These are phyloP conservation scores for Lobosporangium transversale DNA, from an alignment of 192 early-diverging fungal species.

Conservation along the genomic window DNA sequence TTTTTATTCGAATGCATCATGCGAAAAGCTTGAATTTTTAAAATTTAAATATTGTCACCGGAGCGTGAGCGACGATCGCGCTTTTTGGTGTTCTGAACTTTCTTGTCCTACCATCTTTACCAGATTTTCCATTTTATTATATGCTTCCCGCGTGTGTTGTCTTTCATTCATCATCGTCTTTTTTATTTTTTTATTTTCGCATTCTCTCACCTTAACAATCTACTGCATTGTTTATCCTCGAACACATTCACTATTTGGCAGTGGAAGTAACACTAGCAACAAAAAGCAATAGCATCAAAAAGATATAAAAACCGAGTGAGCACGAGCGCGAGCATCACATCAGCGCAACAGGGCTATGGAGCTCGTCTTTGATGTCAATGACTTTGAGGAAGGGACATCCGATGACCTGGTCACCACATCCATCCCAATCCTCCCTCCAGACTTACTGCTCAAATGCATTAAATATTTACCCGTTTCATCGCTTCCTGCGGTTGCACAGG, in stretches of 20 bases:
- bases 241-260: no score
- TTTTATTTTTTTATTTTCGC: background rate
- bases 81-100: no score
- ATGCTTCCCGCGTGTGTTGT: background rate
- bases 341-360: constrained; percentile 33
- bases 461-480: constrained; percentile 58
- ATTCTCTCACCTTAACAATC: constrained; percentile 1
- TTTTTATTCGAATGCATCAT: no score
- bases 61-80: no score
- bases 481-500: constrained; percentile 62
- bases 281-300: no score
- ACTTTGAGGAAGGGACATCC: constrained; percentile 33
- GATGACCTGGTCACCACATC: constrained; percentile 44
- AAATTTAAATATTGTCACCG: no score
- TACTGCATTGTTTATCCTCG: no score
- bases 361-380: constrained; percentile 48
- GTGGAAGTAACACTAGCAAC: no score
- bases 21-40: no score
- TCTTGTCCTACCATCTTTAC: background rate
- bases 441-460: constrained; percentile 59
- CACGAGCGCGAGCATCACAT: no score
- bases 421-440: constrained; percentile 55
- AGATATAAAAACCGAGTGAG: no score
- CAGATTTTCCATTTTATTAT: background rate
- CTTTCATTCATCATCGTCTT: background rate